Percentiles rank a stretch among this genome's conserved stretches.
Evolutionary conservation across 306 rosid species (phyloP).

Genomic region (Gynostemma pentaphyllum): DNA sequence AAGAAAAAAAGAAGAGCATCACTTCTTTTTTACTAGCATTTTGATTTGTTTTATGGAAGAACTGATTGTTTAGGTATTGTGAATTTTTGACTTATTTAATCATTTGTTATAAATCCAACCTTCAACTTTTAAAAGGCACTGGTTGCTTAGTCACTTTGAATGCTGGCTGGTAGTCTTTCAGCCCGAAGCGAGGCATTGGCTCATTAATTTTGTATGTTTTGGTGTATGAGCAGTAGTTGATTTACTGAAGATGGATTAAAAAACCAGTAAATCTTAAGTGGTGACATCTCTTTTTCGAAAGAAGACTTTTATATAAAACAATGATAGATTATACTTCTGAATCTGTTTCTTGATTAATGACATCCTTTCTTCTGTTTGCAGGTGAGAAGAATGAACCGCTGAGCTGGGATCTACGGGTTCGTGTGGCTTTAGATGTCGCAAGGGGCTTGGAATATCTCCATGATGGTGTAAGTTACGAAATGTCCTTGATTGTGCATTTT

Average conservation of each 20-base stretch:
- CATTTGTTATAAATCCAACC: no score
- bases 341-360: slow-evolving; percentile 1
- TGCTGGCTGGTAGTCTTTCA: no score
- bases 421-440: slow-evolving; percentile 78
- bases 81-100: no score
- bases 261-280: not conserved
- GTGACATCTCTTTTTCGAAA: not conserved
- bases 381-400: slow-evolving; percentile 50
- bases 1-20: no score
- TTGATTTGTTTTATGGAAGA: no score
- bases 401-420: slow-evolving; percentile 86
- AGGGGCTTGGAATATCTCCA: slow-evolving; percentile 98
- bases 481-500: not conserved
- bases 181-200: no score
- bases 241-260: not conserved
- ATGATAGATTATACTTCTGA: no score
- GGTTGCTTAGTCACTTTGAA: no score
- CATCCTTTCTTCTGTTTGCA: slow-evolving; percentile 14
- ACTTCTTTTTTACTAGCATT: no score
- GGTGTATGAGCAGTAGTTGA: not conserved
- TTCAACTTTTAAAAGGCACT: no score
- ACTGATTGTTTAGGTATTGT: no score
- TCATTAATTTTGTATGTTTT: no score
- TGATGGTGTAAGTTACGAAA: slow-evolving; percentile 66
- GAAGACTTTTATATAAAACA: not conserved